These are phyloP conservation scores for Dryas alaskensis DNA, from an alignment of 306 rosid species.

Conservation along the genomic window DNA sequence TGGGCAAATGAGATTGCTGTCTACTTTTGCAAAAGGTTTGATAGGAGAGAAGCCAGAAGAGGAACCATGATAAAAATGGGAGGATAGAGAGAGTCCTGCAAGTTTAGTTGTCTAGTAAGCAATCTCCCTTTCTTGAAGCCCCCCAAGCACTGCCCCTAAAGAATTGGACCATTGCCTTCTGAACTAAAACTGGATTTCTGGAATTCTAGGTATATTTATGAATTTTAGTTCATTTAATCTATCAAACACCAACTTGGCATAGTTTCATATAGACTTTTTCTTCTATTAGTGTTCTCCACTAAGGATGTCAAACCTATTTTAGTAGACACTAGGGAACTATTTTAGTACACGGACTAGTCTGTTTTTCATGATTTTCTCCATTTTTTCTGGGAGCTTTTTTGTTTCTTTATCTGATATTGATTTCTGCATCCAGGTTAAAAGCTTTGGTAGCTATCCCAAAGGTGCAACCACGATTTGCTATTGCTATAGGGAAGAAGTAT, in stretches of 20 bases:
- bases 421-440: slow-evolving; percentile 64
- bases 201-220: background rate
- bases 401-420: slow-evolving; percentile 21
- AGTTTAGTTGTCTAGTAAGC: background rate
- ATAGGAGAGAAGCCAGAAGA: background rate
- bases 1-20: background rate
- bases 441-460: slow-evolving; percentile 91
- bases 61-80: background rate
- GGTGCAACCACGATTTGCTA: slow-evolving; percentile 91
- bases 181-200: background rate
- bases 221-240: background rate
- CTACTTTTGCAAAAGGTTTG: background rate
- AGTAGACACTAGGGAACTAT: background rate
- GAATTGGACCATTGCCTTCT: background rate
- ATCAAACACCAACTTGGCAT: background rate
- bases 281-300: background rate
- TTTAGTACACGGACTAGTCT: background rate
- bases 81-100: background rate
- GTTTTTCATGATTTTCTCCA: background rate
- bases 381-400: background rate
- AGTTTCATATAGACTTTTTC: background rate
- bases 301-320: background rate
- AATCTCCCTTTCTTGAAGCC: background rate
- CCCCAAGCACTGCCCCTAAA: background rate
- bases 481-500: slow-evolving; percentile 86